A percentile compares a stretch with the other conserved stretches of the same genome.
phyloP scores from a whole-genome alignment of 768 basidiomycete genomes.

The Mycena filopes region DNA sequence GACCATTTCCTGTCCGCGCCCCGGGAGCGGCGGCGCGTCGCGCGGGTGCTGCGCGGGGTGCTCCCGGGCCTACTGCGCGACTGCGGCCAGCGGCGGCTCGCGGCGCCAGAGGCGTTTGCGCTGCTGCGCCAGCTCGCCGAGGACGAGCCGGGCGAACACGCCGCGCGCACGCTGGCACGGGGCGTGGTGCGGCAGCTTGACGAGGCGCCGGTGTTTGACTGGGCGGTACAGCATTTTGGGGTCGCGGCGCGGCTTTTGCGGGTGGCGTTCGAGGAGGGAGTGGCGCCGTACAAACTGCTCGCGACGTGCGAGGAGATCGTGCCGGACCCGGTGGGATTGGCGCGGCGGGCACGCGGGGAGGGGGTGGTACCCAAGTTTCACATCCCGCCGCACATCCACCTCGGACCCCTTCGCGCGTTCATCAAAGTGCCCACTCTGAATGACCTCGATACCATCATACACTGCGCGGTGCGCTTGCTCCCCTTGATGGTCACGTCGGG shows the following conservation, averaged over 20 bases:
- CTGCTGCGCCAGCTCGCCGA: neutral
- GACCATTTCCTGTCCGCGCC: neutral
- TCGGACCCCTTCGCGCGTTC: neutral
- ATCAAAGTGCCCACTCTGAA: neutral
- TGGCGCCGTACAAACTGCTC: constrained; percentile 5
- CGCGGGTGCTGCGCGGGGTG: neutral
- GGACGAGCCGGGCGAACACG: neutral
- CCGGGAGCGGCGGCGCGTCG: neutral
- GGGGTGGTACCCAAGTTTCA: no score
- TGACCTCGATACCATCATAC: constrained; percentile 18
- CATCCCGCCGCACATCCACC: neutral
- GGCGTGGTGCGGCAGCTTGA: neutral
- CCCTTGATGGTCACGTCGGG: neutral
- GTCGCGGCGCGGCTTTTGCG: neutral
- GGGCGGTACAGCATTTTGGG: neutral
- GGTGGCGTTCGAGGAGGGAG: neutral
- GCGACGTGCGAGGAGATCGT: constrained; percentile 15
- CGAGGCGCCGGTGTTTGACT: neutral
- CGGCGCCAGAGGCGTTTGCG: neutral
- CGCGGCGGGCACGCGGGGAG: no score
- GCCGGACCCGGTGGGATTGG: neutral
- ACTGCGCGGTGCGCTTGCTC: constrained; percentile 12
- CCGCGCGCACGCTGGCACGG: neutral
- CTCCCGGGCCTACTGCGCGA: neutral
- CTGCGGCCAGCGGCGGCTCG: neutral